These are phyloP conservation scores for Chlorella sp. DNA, from an alignment of 139 green algal genomes.

Conservation along the genomic window DNA sequence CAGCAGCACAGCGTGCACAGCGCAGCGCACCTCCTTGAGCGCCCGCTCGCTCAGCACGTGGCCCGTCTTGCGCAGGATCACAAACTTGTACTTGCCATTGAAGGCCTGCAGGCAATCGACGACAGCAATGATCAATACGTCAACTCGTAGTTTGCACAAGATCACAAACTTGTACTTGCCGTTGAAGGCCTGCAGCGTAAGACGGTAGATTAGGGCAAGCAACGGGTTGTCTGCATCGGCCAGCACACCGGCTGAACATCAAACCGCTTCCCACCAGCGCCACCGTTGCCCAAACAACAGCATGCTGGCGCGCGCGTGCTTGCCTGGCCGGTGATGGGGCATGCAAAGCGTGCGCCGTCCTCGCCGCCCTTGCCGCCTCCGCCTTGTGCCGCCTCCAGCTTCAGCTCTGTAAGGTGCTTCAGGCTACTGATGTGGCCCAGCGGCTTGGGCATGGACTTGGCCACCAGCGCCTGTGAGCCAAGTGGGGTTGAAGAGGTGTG, in stretches of 20 bases:
- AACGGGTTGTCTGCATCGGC: no score
- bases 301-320: no score
- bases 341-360: conserved; percentile 61
- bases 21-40: conserved; percentile 65
- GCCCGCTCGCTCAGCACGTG: conserved; percentile 83
- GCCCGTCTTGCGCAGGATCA: conserved; percentile 57
- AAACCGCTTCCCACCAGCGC: no score
- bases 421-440: conserved; percentile 78
- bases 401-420: conserved; percentile 69
- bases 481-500: neutral
- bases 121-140: no score
- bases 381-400: conserved; percentile 45
- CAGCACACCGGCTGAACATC: no score
- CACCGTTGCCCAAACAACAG: no score
- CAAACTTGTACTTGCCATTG: conserved; percentile 73
- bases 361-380: conserved; percentile 3
- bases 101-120: conserved; percentile 29
- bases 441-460: conserved; percentile 69
- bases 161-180: conserved; percentile 65
- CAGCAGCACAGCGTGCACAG: no score
- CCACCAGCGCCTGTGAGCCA: conserved; percentile 50
- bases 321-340: conserved; percentile 69
- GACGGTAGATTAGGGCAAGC: no score
- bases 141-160: conserved; percentile 22
- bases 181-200: conserved; percentile 54